Evolutionary conservation across 2,329 filamentous ascomycete genomes (phyloP).

Genomic region (Cladorrhinum sp.): DNA sequence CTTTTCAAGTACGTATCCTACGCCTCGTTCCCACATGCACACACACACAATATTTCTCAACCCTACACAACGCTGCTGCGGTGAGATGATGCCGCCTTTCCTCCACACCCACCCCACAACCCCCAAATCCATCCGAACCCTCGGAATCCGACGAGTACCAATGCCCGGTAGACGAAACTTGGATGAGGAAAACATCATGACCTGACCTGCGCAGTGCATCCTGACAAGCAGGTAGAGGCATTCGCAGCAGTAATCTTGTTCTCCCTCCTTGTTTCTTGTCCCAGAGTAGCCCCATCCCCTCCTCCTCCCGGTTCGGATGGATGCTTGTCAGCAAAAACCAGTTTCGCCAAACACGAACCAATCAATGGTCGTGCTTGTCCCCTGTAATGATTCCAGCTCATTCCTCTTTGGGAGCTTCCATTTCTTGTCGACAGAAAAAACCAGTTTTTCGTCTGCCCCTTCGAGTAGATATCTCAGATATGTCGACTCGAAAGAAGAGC

Average conservation of each 20-base stretch:
- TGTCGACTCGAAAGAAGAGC: not conserved
- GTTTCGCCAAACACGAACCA: slow-evolving; percentile 16
- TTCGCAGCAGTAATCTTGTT: slow-evolving; percentile 31
- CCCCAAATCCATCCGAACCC: not conserved
- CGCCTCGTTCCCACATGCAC: not conserved
- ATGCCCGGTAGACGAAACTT: not conserved
- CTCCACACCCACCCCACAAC: not conserved
- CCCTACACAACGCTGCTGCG: not conserved
- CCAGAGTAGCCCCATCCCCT: not conserved
- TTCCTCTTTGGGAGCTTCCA: not conserved
- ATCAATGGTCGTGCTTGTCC: not conserved
- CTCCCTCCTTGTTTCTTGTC: slow-evolving; percentile 10
- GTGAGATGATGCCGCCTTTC: not conserved
- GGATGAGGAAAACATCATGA: slow-evolving; percentile 27
- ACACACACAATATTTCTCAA: not conserved
- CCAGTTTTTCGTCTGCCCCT: slow-evolving; percentile 11
- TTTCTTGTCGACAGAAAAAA: slow-evolving; percentile 1
- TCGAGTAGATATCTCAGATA: slow-evolving; percentile 24
- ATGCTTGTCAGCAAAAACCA: slow-evolving; percentile 19
- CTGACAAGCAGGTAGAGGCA: slow-evolving; percentile 9
- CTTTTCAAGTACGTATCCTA: no score
- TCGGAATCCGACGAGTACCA: not conserved
- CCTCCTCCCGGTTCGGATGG: slow-evolving; percentile 21
- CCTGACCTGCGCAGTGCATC: slow-evolving; percentile 31
- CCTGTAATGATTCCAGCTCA: not conserved